A percentile compares a stretch with the other conserved stretches of the same genome.
Evolutionary conservation across 139 green algal species (phyloP).

Genomic region (Chlorella sp.): DNA sequence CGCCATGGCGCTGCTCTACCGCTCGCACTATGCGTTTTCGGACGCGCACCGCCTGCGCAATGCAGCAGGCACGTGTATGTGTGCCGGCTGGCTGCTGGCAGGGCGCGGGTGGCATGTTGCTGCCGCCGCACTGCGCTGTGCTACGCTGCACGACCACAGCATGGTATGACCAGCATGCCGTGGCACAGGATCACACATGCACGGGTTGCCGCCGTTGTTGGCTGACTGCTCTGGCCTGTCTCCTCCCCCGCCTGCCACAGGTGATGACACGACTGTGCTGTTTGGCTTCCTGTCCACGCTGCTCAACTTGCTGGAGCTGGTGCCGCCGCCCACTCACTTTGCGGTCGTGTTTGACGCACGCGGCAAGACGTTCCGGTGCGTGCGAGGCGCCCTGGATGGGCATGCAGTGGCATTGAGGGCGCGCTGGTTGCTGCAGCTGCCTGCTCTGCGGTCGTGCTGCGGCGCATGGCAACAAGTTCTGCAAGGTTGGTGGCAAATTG

Average conservation of each 20-base stretch:
- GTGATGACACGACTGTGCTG: conserved; percentile 56
- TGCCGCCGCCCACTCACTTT: conserved; percentile 64
- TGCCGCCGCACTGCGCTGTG: neutral
- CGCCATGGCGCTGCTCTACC: conserved; percentile 61
- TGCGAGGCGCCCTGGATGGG: neutral
- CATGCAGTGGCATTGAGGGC: neutral
- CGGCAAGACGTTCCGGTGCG: conserved; percentile 61
- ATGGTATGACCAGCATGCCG: too few relatives aligned
- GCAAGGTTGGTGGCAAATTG: too few relatives aligned
- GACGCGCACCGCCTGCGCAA: conserved; percentile 40
- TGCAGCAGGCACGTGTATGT: neutral
- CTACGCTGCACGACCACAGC: conserved; percentile 43
- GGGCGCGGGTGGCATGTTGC: neutral
- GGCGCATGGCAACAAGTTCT: too few relatives aligned
- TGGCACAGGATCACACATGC: too few relatives aligned
- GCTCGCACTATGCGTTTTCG: conserved; percentile 57
- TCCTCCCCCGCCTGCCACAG: neutral
- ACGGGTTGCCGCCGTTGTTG: neutral
- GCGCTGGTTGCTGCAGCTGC: neutral
- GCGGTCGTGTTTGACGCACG: conserved; percentile 71
- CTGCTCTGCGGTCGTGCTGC: too few relatives aligned
- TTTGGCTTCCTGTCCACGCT: conserved; percentile 62
- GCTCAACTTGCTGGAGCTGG: conserved; percentile 53
- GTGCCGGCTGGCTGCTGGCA: neutral
- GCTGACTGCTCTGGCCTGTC: neutral